Percentiles rank a stretch among this genome's conserved stretches.
These are phyloP conservation scores for Groenewaldozyma salmanticensis DNA, from an alignment of 805 yeast species.

Conservation along the genomic window DNA sequence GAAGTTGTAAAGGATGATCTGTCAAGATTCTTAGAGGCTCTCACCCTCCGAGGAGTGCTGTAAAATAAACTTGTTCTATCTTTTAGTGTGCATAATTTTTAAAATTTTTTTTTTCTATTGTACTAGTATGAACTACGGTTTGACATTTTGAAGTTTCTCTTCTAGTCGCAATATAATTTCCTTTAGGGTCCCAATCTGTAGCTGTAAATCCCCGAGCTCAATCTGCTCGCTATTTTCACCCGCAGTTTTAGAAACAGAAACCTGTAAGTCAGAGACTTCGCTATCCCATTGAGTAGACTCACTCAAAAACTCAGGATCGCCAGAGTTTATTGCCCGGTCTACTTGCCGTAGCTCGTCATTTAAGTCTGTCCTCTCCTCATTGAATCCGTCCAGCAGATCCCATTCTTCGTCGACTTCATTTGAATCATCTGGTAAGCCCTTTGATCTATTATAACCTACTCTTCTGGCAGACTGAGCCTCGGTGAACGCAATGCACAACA, in stretches of 20 bases:
- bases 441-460: conserved; percentile 58
- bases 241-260: background rate
- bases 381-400: conserved; percentile 72
- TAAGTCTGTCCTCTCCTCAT: conserved; percentile 25
- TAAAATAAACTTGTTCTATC: background rate
- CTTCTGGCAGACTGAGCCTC: conserved; percentile 63
- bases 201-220: background rate
- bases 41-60: conserved; percentile 59
- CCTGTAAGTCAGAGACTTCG: conserved; percentile 14
- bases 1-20: conserved; percentile 84
- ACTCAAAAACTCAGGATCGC: conserved; percentile 59
- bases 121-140: too few relatives aligned
- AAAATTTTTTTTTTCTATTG: too few relatives aligned
- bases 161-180: background rate
- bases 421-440: conserved; percentile 63
- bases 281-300: conserved; percentile 40
- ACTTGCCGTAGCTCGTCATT: conserved; percentile 26
- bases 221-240: background rate
- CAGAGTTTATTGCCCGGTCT: conserved; percentile 53
- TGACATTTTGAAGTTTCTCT: too few relatives aligned
- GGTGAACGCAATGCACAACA: conserved; percentile 47
- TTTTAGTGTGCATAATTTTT: background rate
- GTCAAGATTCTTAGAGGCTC: conserved; percentile 73
- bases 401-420: conserved; percentile 71
- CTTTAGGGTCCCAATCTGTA: background rate